Evolutionary conservation across 1,284 basidiomycete species (phyloP), one percentile per base, ranked within the genome.

Genomic region (Wolfiporia cocos): DNA sequence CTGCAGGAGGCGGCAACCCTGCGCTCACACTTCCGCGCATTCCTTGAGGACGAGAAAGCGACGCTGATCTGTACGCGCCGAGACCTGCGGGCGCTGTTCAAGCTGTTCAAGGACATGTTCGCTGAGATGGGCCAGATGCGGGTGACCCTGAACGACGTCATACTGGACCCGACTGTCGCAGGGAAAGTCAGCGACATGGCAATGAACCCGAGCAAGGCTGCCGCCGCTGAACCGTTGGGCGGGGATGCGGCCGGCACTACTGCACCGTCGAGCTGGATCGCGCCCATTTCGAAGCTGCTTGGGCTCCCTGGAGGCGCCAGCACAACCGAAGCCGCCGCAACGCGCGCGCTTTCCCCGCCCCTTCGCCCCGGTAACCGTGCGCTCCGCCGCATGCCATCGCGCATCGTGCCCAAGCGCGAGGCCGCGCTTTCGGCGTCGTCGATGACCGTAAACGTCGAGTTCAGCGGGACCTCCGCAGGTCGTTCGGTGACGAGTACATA

Each of bases 371-470:
- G 35, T 1, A 48, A 49, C 42, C 50, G 52, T 15, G 50, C 52
- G 26, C 51, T 49, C 6, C 46, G 47, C 26, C 56, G 62, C 22
- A 50, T 58, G 39, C 49, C 58, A 12, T 49, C 68, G 4, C 71
- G 73, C n/a, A 53, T 73, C 0, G 76, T 73, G 11, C 77, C 86
- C 0, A 96, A 95, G 60, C 71, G 85, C 17, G 77, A 78, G 1
- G 83, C 92, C 1, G 89, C 87, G 14, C 75, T 91, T 18, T 81
- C 85, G 4, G 89, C 93, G 3, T 89, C 86, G 15, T 74, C 87
- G 1, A 92, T 87, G 24, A 92, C 89, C 0, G 91, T 96, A 52
- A 93, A 91, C 47, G 92, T 97, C 41, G 92, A 95, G 67, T 95
- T 95, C 64, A 88, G 83, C 4, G 84, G 86, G 2, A 66, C 76